Evolutionary conservation across 768 basidiomycete species (phyloP), one percentile per base, ranked within the genome.

Genomic region (Lactarius indigo): DNA sequence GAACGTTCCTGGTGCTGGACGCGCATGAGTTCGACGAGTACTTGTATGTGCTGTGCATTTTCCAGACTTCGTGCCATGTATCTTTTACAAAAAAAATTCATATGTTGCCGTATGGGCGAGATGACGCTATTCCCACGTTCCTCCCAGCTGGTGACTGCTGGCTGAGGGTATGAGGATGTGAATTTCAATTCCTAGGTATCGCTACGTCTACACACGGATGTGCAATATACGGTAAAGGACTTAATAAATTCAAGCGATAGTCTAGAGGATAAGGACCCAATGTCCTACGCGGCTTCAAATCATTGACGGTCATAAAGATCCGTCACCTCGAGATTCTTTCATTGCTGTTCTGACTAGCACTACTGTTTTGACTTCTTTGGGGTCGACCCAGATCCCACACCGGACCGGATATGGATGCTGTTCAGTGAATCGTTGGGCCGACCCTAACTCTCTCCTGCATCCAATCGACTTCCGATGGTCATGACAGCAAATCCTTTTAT

Each of bases 1-100:
- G 75, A 86, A 78, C 72, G 92, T 94, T 15, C 92, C 92, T 68
- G 92, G 92, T 72, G 91, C 92, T 74, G 92, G 81, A 60, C 86
- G 83, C 69, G 77, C 76, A 71, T 80, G 57, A 72, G 57, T 47
- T 44, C 8, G 31, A 60, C 47, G 44, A 57, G 55, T 41, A 37
- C 62, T 55, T 56, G 33, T 64, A 37, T 68, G n/a, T 39, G 63
- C 42, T 9, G 20, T 56, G 28, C 33, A 41, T 37, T 63, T 59
- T 60, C 23, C 66, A 47, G 30, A 28, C 62, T 39, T 39, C 33
- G 18, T 59, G 62, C 42, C 33, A 56, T 67, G 66, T 67, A 64
- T 62, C 15, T 26, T 59, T 55, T 47, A 41, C 37, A 5, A 28
- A 41, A 62, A 66, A 64, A 52, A 50, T 18, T 50, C 50, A 30